Conservation (phyloP, 2,329 filamentous ascomycete genomes). For the Monosporascus cannonballus region DNA sequence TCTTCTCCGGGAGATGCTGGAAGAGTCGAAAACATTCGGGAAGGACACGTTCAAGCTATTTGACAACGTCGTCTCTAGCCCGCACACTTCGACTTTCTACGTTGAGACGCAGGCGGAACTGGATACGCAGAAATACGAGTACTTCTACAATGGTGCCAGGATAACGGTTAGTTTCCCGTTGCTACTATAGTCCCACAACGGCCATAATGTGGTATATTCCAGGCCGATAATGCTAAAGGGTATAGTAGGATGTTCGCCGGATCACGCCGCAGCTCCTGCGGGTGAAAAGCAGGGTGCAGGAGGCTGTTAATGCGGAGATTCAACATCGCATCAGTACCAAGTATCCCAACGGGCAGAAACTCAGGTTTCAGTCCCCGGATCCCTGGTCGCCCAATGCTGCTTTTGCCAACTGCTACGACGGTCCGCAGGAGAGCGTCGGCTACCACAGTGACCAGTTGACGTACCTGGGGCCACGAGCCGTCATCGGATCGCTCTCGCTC, state of each 20-base stretch:
- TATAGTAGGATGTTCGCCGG: conserved; percentile 60
- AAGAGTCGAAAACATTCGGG: conserved; percentile 65
- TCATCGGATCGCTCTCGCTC: conserved; percentile 85
- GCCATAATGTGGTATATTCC: background rate
- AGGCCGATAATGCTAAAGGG: background rate
- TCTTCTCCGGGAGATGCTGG: conserved; percentile 68
- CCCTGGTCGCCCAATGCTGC: conserved; percentile 82
- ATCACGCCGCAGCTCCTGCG: conserved; percentile 68
- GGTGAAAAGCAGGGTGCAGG: conserved; percentile 64
- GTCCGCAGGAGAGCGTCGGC: conserved; percentile 74
- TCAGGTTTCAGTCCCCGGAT: conserved; percentile 68
- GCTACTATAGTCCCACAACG: background rate
- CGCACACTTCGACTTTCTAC: conserved; percentile 79
- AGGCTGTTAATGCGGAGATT: conserved; percentile 74
- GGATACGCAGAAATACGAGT: conserved; percentile 66
- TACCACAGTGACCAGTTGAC: conserved; percentile 92
- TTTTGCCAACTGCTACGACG: conserved; percentile 91
- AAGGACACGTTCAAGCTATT: conserved; percentile 78
- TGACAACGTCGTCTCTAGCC: conserved; percentile 77
- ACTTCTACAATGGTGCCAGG: conserved; percentile 76
- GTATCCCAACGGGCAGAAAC: conserved; percentile 65
- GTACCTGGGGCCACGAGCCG: conserved; percentile 79
- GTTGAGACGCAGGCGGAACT: conserved; percentile 69
- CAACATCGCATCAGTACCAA: conserved; percentile 58
- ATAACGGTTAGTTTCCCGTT: conserved; percentile 45